Conservation (phyloP, 2,329 filamentous ascomycete species). For the Trichoderma sp. region DNA sequence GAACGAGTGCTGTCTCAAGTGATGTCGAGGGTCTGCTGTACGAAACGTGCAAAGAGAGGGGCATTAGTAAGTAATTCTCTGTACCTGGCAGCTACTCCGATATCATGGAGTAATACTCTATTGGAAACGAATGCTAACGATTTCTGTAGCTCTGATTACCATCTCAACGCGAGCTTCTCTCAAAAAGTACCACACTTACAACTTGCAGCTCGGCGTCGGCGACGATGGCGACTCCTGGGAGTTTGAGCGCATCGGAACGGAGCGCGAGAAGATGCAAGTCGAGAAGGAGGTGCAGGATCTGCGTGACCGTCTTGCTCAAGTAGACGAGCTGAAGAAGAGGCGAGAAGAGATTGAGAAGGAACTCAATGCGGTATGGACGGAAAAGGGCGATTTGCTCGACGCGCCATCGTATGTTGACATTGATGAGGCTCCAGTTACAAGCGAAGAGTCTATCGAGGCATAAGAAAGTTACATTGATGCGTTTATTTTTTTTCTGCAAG, state of each 20-base stretch:
- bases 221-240: conserved; percentile 85
- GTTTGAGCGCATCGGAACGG: conserved; percentile 90
- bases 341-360: conserved; percentile 81
- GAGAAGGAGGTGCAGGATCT: conserved; percentile 89
- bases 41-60: conserved; percentile 87
- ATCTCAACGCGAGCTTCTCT: conserved; percentile 92
- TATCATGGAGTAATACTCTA: too few relatives aligned
- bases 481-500: not conserved
- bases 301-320: conserved; percentile 74
- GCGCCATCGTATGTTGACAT: conserved; percentile 47
- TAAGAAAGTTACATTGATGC: not conserved
- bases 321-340: conserved; percentile 80
- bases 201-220: conserved; percentile 80
- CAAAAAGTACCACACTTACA: conserved; percentile 94
- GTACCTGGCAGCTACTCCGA: not conserved
- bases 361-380: conserved; percentile 65
- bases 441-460: conserved; percentile 14
- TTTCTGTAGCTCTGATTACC: conserved; percentile 75
- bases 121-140: not conserved
- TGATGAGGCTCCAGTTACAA: conserved; percentile 2
- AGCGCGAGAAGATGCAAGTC: conserved; percentile 87
- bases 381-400: conserved; percentile 50
- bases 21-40: conserved; percentile 95
- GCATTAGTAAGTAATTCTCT: conserved; percentile 72
- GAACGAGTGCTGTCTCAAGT: conserved; percentile 88